Evolutionary conservation across 2,329 filamentous ascomycete species (phyloP).

Genomic region (Sclerotiophoma versabilis): DNA sequence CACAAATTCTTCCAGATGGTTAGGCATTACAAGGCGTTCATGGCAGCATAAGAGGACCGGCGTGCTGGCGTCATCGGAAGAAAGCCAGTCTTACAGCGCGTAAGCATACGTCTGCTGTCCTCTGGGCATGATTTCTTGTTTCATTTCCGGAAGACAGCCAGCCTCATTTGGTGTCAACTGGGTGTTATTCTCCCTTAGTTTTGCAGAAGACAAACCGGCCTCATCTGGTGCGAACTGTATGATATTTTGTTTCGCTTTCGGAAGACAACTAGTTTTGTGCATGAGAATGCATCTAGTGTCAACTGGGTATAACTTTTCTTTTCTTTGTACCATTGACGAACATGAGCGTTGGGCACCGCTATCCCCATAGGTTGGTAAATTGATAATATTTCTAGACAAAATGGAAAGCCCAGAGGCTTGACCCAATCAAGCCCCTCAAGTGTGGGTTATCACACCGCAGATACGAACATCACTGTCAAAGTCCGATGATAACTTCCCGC

Average conservation of each 20-base stretch:
- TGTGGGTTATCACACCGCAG: background rate
- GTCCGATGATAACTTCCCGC: background rate
- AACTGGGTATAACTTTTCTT: background rate
- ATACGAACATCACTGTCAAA: constrained; percentile 4
- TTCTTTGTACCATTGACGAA: background rate
- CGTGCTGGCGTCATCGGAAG: background rate
- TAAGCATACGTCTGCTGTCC: background rate
- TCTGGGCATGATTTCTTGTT: background rate
- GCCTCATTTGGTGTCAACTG: background rate
- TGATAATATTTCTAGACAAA: background rate
- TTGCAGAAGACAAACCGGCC: background rate
- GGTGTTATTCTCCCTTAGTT: no score
- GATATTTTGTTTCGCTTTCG: background rate
- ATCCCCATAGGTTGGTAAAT: background rate
- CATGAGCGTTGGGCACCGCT: background rate
- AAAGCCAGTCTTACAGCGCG: background rate
- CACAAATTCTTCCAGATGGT: background rate
- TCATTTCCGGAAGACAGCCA: background rate
- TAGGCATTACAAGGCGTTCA: constrained; percentile 15
- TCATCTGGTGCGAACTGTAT: background rate
- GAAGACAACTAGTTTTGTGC: constrained; percentile 3
- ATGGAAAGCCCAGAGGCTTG: background rate
- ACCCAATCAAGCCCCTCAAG: background rate
- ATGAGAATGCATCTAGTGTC: background rate
- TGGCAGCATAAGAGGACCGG: background rate